Evolutionary conservation across 2,329 filamentous ascomycete species (phyloP).

Genomic region (Moelleriella libera): DNA sequence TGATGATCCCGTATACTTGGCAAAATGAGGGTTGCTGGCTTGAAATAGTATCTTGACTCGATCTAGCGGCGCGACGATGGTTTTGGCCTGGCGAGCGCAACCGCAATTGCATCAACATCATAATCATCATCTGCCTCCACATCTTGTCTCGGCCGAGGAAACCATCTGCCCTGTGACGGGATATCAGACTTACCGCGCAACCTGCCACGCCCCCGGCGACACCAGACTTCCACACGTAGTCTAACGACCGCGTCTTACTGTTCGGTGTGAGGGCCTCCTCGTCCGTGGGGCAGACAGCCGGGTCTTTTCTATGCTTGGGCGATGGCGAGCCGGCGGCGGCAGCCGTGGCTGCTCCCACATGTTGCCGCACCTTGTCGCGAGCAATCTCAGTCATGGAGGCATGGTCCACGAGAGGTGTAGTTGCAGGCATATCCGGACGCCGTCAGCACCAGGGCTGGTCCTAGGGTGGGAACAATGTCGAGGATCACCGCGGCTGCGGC

Average conservation of each 20-base stretch:
- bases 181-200: conserved; percentile 56
- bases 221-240: conserved; percentile 74
- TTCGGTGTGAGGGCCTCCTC: conserved; percentile 30
- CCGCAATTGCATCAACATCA: too few relatives aligned
- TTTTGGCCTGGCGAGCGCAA: conserved; percentile 60
- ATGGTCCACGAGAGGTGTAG: conserved; percentile 40
- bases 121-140: background rate
- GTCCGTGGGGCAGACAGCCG: conserved; percentile 34
- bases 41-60: conserved; percentile 98
- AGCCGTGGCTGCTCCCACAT: conserved; percentile 8
- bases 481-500: conserved; percentile 8
- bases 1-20: conserved; percentile 86
- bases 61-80: conserved; percentile 86
- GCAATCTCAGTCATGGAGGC: conserved; percentile 41
- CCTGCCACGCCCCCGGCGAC: conserved; percentile 83
- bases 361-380: conserved; percentile 17
- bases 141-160: background rate
- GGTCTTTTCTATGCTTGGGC: conserved; percentile 13
- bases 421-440: conserved; percentile 35
- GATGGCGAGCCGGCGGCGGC: conserved; percentile 4
- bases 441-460: conserved; percentile 1
- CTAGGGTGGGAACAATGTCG: conserved; percentile 3
- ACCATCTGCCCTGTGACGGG: background rate
- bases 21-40: conserved; percentile 82
- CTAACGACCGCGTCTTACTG: conserved; percentile 49